A percentile compares a stretch with the other conserved stretches of the same genome.
These are phyloP conservation scores for Esteya vermicola DNA, from an alignment of 2,329 filamentous ascomycete species.

Conservation along the genomic window DNA sequence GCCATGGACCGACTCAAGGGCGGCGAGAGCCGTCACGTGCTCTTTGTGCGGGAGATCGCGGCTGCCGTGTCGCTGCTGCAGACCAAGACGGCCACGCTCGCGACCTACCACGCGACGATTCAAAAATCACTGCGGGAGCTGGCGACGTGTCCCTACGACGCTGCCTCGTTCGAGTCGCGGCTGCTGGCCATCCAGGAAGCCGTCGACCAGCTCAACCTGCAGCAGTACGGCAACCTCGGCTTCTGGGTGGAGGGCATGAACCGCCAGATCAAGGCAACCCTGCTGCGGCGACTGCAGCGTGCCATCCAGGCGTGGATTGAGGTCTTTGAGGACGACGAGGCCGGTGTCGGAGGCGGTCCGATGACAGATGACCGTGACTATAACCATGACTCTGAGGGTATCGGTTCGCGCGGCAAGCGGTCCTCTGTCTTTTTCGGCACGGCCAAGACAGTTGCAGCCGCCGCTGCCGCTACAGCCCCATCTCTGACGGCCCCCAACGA, in stretches of 20 bases:
- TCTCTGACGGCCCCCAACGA: slow-evolving; percentile 23
- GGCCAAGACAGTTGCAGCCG: neutral
- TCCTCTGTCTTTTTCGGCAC: slow-evolving; percentile 7
- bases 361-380: no score
- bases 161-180: slow-evolving; percentile 62
- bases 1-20: slow-evolving; percentile 36
- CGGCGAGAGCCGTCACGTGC: slow-evolving; percentile 82
- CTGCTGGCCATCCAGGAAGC: slow-evolving; percentile 79
- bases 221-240: slow-evolving; percentile 86
- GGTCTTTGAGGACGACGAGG: slow-evolving; percentile 55
- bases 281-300: slow-evolving; percentile 69
- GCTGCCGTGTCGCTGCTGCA: slow-evolving; percentile 77
- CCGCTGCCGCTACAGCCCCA: neutral
- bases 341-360: no score
- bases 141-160: slow-evolving; percentile 69
- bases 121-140: slow-evolving; percentile 76
- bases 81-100: slow-evolving; percentile 67
- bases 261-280: slow-evolving; percentile 62
- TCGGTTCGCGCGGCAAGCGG: slow-evolving; percentile 15
- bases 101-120: slow-evolving; percentile 63
- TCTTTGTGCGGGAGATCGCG: slow-evolving; percentile 91
- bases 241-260: slow-evolving; percentile 88
- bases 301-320: slow-evolving; percentile 80
- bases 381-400: no score
- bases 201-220: slow-evolving; percentile 90